A percentile compares a stretch with the other conserved stretches of the same genome.
Conservation (phyloP, 192 early-diverging fungal genomes). For the Coemansia sp. region DNA sequence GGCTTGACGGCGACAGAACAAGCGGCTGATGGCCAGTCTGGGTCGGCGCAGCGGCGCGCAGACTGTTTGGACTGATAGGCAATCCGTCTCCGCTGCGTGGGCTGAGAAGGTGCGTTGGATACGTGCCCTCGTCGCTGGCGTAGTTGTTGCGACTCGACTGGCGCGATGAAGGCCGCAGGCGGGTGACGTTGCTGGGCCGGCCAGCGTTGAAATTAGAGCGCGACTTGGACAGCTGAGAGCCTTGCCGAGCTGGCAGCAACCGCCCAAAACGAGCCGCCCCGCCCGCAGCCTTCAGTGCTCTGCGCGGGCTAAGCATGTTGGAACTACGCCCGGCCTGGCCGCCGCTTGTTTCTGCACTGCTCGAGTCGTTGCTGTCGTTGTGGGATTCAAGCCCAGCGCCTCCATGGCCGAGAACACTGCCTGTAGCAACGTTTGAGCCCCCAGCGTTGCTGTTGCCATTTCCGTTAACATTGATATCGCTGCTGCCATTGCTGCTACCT, state of each 20-base stretch:
- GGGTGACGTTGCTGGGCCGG: slow-evolving; percentile 31
- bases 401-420: slow-evolving; percentile 2
- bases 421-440: not conserved
- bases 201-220: slow-evolving; percentile 14
- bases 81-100: not conserved
- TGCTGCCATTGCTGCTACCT: not conserved
- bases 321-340: not conserved
- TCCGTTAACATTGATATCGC: not conserved
- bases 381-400: not conserved
- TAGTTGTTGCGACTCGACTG: slow-evolving; percentile 43
- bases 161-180: slow-evolving; percentile 49
- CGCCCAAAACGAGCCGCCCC: slow-evolving; percentile 43
- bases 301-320: not conserved
- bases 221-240: slow-evolving; percentile 10
- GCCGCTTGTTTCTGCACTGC: not conserved
- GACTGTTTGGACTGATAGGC: not conserved
- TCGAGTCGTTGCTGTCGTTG: slow-evolving; percentile 26
- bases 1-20: slow-evolving; percentile 47
- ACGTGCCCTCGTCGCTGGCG: slow-evolving; percentile 31
- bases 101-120: slow-evolving; percentile 15
- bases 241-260: slow-evolving; percentile 25
- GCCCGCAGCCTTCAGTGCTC: slow-evolving; percentile 22
- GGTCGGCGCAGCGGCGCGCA: not conserved
- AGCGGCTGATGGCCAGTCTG: slow-evolving; percentile 8
- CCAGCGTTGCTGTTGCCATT: not conserved